These are phyloP conservation scores for Pedinophyceae sp. DNA, from an alignment of 139 green algal genomes.

Conservation along the genomic window DNA sequence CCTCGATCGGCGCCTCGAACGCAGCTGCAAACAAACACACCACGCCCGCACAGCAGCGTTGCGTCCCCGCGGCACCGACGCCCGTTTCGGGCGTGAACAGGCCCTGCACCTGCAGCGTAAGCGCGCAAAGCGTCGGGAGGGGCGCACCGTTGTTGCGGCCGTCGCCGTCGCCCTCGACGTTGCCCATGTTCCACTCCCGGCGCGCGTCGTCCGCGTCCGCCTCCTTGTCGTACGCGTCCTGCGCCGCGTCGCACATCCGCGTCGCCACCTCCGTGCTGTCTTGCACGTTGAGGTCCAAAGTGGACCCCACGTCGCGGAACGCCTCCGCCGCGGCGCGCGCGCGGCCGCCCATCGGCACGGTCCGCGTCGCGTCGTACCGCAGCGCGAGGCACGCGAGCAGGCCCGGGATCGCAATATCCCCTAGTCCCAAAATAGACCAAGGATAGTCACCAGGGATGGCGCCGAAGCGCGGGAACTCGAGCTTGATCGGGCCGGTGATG, in stretches of 20 bases:
- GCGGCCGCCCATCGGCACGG: constrained; percentile 31
- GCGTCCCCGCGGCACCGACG: constrained; percentile 1
- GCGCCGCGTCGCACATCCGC: constrained; percentile 35
- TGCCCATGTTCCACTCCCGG: too few relatives aligned
- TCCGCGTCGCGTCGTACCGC: constrained; percentile 51
- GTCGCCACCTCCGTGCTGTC: not conserved
- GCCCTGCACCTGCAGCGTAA: not conserved
- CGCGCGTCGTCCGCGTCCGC: too few relatives aligned
- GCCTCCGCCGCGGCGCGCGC: constrained; percentile 35
- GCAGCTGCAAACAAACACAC: not conserved
- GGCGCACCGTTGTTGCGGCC: not conserved
- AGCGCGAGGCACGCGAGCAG: constrained; percentile 60
- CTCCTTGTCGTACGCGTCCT: constrained; percentile 37
- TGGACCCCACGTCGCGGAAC: constrained; percentile 25
- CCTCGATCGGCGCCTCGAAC: constrained; percentile 25
- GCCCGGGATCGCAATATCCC: constrained; percentile 78
- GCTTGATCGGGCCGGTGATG: constrained; percentile 45
- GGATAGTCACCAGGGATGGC: constrained; percentile 3
- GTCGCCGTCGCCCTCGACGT: too few relatives aligned
- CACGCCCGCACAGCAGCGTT: not conserved
- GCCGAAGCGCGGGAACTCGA: constrained; percentile 64
- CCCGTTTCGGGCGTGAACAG: not conserved
- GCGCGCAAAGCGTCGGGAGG: not conserved
- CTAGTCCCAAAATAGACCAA: constrained; percentile 37
- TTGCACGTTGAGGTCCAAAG: not conserved